Evolutionary conservation across 2,329 filamentous ascomycete genomes (phyloP).

Genomic region (Fusarium euwallaceae): DNA sequence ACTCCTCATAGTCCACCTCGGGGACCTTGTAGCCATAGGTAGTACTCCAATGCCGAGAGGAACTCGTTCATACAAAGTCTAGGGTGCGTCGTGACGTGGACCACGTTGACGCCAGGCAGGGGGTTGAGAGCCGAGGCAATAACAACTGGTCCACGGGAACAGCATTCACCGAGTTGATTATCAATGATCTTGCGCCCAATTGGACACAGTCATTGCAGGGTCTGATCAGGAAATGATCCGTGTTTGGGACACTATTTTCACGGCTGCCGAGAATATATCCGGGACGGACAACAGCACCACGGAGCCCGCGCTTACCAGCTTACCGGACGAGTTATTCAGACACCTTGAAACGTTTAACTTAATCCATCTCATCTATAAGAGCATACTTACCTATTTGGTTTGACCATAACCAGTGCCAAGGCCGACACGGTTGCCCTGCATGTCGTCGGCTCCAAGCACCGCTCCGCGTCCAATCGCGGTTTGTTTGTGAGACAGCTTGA

Average conservation of each 20-base stretch:
- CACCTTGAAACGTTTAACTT: conserved; percentile 18
- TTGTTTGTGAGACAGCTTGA: conserved; percentile 73
- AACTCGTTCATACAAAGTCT: conserved; percentile 84
- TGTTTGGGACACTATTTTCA: conserved; percentile 77
- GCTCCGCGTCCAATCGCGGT: conserved; percentile 69
- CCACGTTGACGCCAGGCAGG: conserved; percentile 68
- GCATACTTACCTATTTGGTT: conserved; percentile 80
- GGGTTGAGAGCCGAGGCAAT: conserved; percentile 76
- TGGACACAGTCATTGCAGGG: conserved; percentile 91
- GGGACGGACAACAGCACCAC: conserved; percentile 84
- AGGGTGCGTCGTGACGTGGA: conserved; percentile 85
- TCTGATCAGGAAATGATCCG: conserved; percentile 90
- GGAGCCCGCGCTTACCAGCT: conserved; percentile 81
- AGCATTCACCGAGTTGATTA: conserved; percentile 88
- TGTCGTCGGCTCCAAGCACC: conserved; percentile 82
- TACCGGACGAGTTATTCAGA: conserved; percentile 77
- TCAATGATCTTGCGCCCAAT: conserved; percentile 77
- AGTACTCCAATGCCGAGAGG: conserved; percentile 72
- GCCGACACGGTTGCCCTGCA: conserved; percentile 80
- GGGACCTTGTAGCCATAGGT: conserved; percentile 79
- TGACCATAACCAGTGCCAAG: conserved; percentile 92
- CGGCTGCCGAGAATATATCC: conserved; percentile 87
- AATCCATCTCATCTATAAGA: background rate
- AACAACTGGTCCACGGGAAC: conserved; percentile 89
- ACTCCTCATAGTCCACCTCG: conserved; percentile 74